Evolutionary conservation across 23 red algal genomes (phyloP).

Genomic region (Gracilariopsis chorda): DNA sequence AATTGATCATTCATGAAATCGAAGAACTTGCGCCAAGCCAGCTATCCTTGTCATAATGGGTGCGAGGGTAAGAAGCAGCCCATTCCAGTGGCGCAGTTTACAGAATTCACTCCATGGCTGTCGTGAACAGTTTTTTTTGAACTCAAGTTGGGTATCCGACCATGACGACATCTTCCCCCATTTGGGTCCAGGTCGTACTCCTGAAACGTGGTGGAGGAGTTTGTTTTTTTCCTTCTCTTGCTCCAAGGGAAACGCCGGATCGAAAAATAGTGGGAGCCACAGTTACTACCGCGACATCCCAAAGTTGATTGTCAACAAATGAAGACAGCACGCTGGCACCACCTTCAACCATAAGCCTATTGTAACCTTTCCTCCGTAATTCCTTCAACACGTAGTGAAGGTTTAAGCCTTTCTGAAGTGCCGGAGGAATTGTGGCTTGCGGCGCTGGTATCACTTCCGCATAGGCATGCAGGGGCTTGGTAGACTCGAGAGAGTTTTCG

Average conservation of each 20-base stretch:
- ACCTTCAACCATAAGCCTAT: constrained; percentile 75
- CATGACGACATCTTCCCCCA: constrained; percentile 48
- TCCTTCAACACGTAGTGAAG: neutral
- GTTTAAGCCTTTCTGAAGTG: neutral
- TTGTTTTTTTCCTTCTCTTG: neutral
- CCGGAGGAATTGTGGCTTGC: neutral
- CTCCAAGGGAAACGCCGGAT: constrained; percentile 1
- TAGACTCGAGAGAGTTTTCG: neutral
- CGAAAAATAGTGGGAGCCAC: constrained; percentile 63
- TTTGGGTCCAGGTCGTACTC: constrained; percentile 4
- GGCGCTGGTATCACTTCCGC: constrained; percentile 4
- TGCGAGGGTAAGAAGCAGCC: too few species aligned
- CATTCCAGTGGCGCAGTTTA: too few species aligned
- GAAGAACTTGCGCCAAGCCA: neutral
- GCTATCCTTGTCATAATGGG: too few species aligned
- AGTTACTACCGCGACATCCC: constrained; percentile 60
- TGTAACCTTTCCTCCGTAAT: neutral
- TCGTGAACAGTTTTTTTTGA: too few species aligned
- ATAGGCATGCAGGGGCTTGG: neutral
- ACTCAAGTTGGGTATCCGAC: constrained; percentile 9
- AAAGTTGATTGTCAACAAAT: constrained; percentile 29
- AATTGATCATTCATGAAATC: neutral
- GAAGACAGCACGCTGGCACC: constrained; percentile 58
- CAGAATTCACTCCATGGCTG: too few species aligned
- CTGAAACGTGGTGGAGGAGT: neutral